These are phyloP conservation scores for Colletotrichum costaricense DNA, from an alignment of 2,329 filamentous ascomycete genomes.

Conservation along the genomic window DNA sequence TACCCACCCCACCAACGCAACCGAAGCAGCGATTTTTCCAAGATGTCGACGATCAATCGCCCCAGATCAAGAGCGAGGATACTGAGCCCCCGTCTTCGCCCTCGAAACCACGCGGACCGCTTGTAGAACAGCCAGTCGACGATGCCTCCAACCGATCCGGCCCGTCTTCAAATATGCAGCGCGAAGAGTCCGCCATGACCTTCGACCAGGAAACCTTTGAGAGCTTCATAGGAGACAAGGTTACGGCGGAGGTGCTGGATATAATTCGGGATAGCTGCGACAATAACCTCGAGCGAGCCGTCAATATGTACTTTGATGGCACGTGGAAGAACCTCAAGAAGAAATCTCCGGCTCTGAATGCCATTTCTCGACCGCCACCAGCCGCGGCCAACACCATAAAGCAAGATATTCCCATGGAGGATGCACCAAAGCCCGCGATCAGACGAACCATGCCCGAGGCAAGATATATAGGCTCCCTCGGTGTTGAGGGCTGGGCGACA, in stretches of 20 bases:
- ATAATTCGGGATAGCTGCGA: slow-evolving; percentile 66
- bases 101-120: slow-evolving; percentile 35
- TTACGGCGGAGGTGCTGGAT: slow-evolving; percentile 59
- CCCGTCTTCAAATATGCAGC: slow-evolving; percentile 29
- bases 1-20: slow-evolving; percentile 31
- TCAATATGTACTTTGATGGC: slow-evolving; percentile 78
- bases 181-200: slow-evolving; percentile 44
- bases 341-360: slow-evolving; percentile 34
- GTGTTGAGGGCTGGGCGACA: slow-evolving; percentile 92
- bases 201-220: slow-evolving; percentile 72
- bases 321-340: slow-evolving; percentile 68
- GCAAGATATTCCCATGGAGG: slow-evolving; percentile 5
- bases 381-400: not conserved
- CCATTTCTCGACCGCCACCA: not conserved
- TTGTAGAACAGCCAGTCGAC: slow-evolving; percentile 38
- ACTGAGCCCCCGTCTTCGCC: slow-evolving; percentile 24
- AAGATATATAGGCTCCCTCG: slow-evolving; percentile 91
- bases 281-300: slow-evolving; percentile 69
- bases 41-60: slow-evolving; percentile 45
- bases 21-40: slow-evolving; percentile 51
- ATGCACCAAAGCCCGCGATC: slow-evolving; percentile 24
- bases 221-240: slow-evolving; percentile 67
- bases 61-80: slow-evolving; percentile 38
- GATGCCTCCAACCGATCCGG: slow-evolving; percentile 35
- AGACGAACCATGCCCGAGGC: slow-evolving; percentile 48